Evolutionary conservation across 2,329 filamentous ascomycete genomes (phyloP), one percentile per base, ranked within the genome.

Genomic region (Coleophoma crateriformis): DNA sequence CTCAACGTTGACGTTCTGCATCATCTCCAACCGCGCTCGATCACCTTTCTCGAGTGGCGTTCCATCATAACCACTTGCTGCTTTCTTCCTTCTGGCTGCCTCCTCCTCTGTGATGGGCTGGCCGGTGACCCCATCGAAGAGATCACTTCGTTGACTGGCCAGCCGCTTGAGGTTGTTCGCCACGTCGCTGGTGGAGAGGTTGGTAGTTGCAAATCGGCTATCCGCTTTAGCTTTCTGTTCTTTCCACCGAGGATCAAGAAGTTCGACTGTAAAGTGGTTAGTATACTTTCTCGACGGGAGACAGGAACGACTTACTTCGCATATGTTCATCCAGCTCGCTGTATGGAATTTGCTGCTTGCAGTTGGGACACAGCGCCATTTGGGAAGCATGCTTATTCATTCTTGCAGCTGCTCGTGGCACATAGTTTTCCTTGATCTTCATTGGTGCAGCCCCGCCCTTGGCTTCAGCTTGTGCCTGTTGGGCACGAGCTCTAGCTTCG

Each of bases 91-190:
- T 52, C 88, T 77, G 11, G 81, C 82, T 48, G 82, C 71, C 63
- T 95, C 90, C 56, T 84, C 80, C 7, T 89, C 83, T 4, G 84
- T 78, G 33, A 90, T 68, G 1, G 81, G 75, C 56, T 85, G 76
- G 1, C 87, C 87, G 0, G 84, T 85, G 14, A 81, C 76, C 1
- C 78, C 74, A 58, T 96, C 91, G 58, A 96, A 96, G 15, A 96
- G 80, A 61, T 96, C 92, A 57, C 80, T 86, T 43, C 92, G 82
- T 67, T 95, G 88, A 58, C 88, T 91, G 20, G 91, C 90, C 46
- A 97, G 76, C n/a, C 92, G 85, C 74, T 97, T 97, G 55, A 97
- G 79, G 65, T 97, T 96, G 67, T 90, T 91, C 46, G 90, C 91
- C 42, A 95, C 90, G 59, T 97, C 92, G 33, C 79, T 82, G 3